Percentiles rank a stretch among this genome's conserved stretches.
These are phyloP conservation scores for Hemileia vastatrix DNA, from an alignment of 1,284 basidiomycete species.

Conservation along the genomic window DNA sequence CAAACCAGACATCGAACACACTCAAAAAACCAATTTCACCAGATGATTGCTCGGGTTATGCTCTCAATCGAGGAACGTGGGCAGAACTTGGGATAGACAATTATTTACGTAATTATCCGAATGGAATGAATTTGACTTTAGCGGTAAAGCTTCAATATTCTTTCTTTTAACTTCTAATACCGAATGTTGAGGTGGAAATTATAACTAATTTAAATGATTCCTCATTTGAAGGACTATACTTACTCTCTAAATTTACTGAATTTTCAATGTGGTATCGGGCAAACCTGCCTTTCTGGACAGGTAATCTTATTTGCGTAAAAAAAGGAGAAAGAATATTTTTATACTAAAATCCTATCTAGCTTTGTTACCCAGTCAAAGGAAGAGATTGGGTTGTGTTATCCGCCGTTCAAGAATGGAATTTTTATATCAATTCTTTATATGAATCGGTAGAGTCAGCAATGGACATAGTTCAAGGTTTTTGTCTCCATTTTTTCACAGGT, in stretches of 20 bases:
- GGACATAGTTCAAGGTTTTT: slow-evolving; percentile 13
- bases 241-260: slow-evolving; percentile 15
- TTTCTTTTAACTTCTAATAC: not conserved
- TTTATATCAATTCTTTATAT: slow-evolving; percentile 18
- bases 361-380: slow-evolving; percentile 14
- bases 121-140: slow-evolving; percentile 6
- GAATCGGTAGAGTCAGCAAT: slow-evolving; percentile 16
- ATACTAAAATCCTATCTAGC: not conserved
- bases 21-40: no score
- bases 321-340: not conserved
- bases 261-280: slow-evolving; percentile 12
- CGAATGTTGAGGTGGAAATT: no score
- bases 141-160: not conserved
- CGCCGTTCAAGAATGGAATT: slow-evolving; percentile 22
- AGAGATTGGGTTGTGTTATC: slow-evolving; percentile 20
- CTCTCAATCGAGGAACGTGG: slow-evolving; percentile 17
- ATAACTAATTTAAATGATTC: no score
- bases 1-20: no score
- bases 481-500: not conserved
- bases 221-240: slow-evolving; percentile 12
- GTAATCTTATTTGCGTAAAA: not conserved
- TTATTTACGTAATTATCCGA: slow-evolving; percentile 13
- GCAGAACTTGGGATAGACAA: slow-evolving; percentile 19
- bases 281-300: slow-evolving; percentile 14
- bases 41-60: slow-evolving; percentile 18